Evolutionary conservation across 78 protist genomes (phyloP).

Genomic region (Dictyostelium citrinum): DNA sequence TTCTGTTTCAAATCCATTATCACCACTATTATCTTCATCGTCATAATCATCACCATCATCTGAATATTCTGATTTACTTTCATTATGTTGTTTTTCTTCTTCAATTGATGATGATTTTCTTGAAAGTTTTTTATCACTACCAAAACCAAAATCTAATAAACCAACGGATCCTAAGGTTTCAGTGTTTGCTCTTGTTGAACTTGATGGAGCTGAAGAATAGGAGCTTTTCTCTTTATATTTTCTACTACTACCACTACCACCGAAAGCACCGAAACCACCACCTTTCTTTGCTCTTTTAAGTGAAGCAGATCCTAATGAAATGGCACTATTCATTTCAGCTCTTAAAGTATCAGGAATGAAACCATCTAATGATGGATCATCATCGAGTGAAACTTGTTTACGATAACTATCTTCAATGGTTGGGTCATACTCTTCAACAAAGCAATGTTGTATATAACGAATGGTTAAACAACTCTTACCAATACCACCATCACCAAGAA

Average conservation of each 20-base stretch:
- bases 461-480: constrained; percentile 84
- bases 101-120: neutral
- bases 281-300: neutral
- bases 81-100: neutral
- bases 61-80: neutral
- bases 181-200: neutral
- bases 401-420: constrained; percentile 93
- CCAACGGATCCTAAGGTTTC: neutral
- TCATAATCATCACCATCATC: neutral
- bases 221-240: neutral
- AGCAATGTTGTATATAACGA: constrained; percentile 60
- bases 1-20: neutral
- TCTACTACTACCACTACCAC: neutral
- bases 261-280: constrained; percentile 5
- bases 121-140: neutral
- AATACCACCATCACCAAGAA: constrained; percentile 87
- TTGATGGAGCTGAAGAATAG: neutral
- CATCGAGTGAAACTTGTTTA: constrained; percentile 47
- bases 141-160: neutral
- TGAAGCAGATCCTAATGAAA: neutral
- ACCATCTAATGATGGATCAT: neutral
- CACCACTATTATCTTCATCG: neutral
- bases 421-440: constrained; percentile 90
- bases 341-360: neutral
- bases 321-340: neutral